A percentile compares a stretch with the other conserved stretches of the same genome.
phyloP scores from a whole-genome alignment of 768 basidiomycete genomes.

The Udeniomyces megalosporus region DNA sequence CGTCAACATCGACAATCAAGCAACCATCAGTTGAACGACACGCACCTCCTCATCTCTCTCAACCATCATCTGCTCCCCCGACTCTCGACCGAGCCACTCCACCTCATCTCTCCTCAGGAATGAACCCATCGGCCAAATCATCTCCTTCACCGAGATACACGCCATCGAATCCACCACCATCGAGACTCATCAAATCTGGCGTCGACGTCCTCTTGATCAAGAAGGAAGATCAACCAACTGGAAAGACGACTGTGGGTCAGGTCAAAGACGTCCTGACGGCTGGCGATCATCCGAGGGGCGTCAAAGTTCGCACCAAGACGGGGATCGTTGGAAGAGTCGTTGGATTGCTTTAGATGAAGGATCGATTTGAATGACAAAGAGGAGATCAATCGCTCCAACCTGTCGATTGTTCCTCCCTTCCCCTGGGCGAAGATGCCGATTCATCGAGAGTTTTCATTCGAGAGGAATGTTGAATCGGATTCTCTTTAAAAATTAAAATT shows the following conservation, averaged over 20 bases:
- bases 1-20: no score
- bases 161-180: not conserved
- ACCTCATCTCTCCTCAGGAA: not conserved
- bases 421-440: no score
- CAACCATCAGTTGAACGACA: no score
- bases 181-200: not conserved
- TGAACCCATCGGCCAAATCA: not conserved
- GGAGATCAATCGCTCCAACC: no score
- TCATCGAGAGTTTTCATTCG: no score
- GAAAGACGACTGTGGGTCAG: constrained; percentile 7
- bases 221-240: constrained; percentile 12
- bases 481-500: no score
- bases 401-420: no score
- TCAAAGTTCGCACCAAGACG: constrained; percentile 1
- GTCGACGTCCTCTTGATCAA: constrained; percentile 5
- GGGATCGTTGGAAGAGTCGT: constrained; percentile 12
- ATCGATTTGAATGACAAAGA: no score
- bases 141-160: not conserved
- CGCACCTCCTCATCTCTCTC: not conserved
- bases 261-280: constrained; percentile 3
- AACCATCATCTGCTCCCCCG: not conserved
- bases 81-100: not conserved
- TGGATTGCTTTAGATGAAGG: not conserved
- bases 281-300: constrained; percentile 13
- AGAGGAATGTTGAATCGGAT: no score